phyloP scores from a whole-genome alignment of 2,329 filamentous ascomycete species.

The Neonectria faginata region DNA sequence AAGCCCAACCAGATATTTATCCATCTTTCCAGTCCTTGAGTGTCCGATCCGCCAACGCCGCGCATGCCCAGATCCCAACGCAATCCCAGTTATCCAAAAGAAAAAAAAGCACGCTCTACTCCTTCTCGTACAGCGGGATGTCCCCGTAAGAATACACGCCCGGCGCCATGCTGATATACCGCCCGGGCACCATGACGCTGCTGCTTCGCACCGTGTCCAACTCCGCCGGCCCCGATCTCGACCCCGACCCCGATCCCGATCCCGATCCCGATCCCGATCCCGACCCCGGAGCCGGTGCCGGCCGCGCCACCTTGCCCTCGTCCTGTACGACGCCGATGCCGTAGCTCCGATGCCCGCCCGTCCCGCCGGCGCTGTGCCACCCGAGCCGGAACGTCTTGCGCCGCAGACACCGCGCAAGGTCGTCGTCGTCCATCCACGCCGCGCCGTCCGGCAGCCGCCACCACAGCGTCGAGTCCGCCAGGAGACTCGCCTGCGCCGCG shows the following conservation, averaged over 20 bases:
- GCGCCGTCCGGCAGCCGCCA: conserved; percentile 44
- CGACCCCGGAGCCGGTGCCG: not conserved
- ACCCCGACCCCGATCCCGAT: not conserved
- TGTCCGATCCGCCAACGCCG: conserved; percentile 16
- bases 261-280: not conserved
- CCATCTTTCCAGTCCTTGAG: conserved; percentile 2
- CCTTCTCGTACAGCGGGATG: conserved; percentile 37
- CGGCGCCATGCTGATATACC: conserved; percentile 45
- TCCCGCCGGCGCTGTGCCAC: conserved; percentile 35
- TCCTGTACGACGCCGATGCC: conserved; percentile 46
- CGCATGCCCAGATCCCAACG: conserved; percentile 8
- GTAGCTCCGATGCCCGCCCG: conserved; percentile 32
- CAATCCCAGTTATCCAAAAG: not conserved
- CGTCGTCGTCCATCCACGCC: conserved; percentile 45
- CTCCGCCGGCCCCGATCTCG: not conserved
- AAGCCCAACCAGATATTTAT: conserved; percentile 4
- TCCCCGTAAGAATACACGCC: conserved; percentile 45
- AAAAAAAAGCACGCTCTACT: conserved; percentile 7
- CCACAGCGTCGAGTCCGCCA: conserved; percentile 46
- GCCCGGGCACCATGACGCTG: conserved; percentile 24
- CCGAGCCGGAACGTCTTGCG: conserved; percentile 45
- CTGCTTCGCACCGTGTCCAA: conserved; percentile 27
- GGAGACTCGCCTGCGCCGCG: conserved; percentile 46
- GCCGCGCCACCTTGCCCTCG: conserved; percentile 36
- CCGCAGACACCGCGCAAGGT: conserved; percentile 42